Evolutionary conservation across 371 early-diverging fungal genomes (phyloP).

Genomic region (Nematocida sp.): DNA sequence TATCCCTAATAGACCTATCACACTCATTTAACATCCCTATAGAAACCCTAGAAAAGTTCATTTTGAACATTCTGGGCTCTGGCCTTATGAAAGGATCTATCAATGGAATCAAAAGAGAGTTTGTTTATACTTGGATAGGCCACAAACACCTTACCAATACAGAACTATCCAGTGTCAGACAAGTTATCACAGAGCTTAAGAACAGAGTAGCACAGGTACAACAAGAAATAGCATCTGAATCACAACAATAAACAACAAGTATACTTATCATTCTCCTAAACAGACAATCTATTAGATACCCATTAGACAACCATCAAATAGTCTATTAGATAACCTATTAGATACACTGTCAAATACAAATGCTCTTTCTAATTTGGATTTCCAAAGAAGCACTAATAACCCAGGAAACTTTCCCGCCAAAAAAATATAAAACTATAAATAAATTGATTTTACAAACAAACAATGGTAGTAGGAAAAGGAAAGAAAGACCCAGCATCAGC

Average conservation of each 20-base stretch:
- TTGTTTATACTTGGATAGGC: constrained; percentile 42
- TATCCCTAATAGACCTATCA: constrained; percentile 16
- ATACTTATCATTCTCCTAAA: neutral
- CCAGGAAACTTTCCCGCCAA: constrained; percentile 35
- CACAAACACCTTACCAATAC: constrained; percentile 30
- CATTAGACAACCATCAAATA: neutral
- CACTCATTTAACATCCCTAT: neutral
- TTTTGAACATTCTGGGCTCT: constrained; percentile 28
- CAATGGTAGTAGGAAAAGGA: constrained; percentile 54
- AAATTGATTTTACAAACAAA: constrained; percentile 15
- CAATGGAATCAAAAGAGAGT: constrained; percentile 24
- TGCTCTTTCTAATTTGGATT: too few relatives aligned
- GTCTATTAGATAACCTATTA: neutral
- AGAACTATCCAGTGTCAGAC: constrained; percentile 1
- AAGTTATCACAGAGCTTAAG: constrained; percentile 3
- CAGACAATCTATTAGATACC: neutral
- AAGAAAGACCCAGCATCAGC: constrained; percentile 63
- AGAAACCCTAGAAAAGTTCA: neutral
- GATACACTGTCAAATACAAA: too few relatives aligned
- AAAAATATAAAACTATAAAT: constrained; percentile 50
- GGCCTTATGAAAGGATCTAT: constrained; percentile 41
- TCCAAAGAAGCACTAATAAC: neutral
- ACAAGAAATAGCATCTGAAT: constrained; percentile 4
- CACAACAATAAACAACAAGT: neutral
- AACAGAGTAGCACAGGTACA: neutral